Conservation (phyloP, 495 filamentous ascomycete species). For the Corynascus novoguineensis region DNA sequence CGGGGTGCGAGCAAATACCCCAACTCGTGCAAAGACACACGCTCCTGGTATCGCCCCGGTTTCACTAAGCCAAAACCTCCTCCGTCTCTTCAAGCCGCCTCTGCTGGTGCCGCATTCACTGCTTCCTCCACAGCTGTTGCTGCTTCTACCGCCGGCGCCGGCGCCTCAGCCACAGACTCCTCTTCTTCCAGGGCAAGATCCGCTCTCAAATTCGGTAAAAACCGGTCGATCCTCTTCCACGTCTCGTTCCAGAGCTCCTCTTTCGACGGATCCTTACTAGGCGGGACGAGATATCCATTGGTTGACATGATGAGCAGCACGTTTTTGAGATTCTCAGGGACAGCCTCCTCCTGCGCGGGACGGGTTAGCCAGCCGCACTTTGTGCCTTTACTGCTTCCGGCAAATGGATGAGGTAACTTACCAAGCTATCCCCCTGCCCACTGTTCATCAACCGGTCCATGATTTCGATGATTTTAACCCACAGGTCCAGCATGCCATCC, state of each 20-base stretch:
- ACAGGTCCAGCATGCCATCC: slow-evolving; percentile 90
- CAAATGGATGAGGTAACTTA: slow-evolving; percentile 43
- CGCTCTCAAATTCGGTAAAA: slow-evolving; percentile 68
- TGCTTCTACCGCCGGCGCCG: background rate
- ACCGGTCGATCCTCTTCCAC: slow-evolving; percentile 83
- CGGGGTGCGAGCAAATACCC: background rate
- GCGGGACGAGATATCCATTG: slow-evolving; percentile 75
- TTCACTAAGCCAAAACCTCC: background rate
- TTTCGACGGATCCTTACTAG: slow-evolving; percentile 53
- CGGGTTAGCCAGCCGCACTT: slow-evolving; percentile 21
- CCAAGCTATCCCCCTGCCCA: slow-evolving; percentile 83
- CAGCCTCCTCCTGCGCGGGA: slow-evolving; percentile 73
- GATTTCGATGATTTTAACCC: slow-evolving; percentile 87
- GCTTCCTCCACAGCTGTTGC: background rate
- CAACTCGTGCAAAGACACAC: background rate
- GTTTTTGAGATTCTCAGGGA: slow-evolving; percentile 94
- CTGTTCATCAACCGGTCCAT: slow-evolving; percentile 97
- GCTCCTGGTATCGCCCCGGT: background rate
- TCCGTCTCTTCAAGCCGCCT: background rate
- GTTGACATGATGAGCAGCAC: slow-evolving; percentile 93
- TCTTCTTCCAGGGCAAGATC: slow-evolving; percentile 44
- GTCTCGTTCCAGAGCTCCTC: slow-evolving; percentile 71
- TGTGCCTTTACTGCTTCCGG: background rate
- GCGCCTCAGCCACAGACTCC: slow-evolving; percentile 13
- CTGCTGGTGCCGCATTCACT: background rate